These are phyloP conservation scores for Mortierella hygrophila DNA, from an alignment of 192 early-diverging fungal genomes.

Conservation along the genomic window DNA sequence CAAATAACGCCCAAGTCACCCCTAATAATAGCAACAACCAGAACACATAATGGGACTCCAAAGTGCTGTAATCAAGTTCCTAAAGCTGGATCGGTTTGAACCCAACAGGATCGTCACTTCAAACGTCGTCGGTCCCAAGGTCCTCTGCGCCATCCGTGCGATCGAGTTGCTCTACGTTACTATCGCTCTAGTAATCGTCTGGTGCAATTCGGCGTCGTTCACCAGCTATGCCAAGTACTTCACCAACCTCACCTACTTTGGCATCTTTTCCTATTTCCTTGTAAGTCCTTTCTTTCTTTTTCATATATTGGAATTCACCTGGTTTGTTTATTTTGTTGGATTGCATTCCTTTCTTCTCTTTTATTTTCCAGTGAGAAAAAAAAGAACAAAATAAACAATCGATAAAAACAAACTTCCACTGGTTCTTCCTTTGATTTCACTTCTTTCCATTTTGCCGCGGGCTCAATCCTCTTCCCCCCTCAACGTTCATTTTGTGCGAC, in stretches of 20 bases:
- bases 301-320: no score
- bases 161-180: conserved; percentile 35
- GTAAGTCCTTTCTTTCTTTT: conserved; percentile 18
- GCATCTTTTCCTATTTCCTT: conserved; percentile 38
- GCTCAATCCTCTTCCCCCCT: neutral
- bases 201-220: neutral
- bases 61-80: conserved; percentile 3
- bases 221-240: conserved; percentile 40
- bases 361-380: neutral
- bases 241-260: conserved; percentile 50
- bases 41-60: neutral
- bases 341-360: neutral
- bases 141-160: conserved; percentile 26
- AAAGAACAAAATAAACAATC: neutral
- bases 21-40: neutral
- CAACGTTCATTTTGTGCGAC: neutral
- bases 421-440: neutral
- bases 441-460: neutral
- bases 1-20: neutral
- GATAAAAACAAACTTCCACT: neutral
- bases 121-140: conserved; percentile 40
- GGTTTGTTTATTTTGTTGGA: neutral
- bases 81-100: conserved; percentile 46
- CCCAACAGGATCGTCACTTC: conserved; percentile 58
- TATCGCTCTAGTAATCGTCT: conserved; percentile 29